Conservation (phyloP, 805 yeast species). For the Sugiyamaella chiloensis region DNA sequence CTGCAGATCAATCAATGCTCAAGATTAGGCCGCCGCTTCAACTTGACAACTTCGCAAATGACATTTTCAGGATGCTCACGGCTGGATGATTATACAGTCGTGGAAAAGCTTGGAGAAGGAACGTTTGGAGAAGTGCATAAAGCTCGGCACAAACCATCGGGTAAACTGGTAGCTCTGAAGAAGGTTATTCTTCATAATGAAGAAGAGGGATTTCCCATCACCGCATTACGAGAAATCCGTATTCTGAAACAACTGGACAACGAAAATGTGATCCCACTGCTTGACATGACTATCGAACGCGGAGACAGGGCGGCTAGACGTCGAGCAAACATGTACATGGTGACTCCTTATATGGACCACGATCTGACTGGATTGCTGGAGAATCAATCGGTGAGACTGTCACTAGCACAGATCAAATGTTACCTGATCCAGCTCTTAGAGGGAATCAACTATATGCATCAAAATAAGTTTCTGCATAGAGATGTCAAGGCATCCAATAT, state of each 20-base stretch:
- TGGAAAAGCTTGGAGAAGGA: conserved; percentile 66
- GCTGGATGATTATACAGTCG: conserved; percentile 31
- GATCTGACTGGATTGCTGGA: conserved; percentile 88
- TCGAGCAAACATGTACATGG: conserved; percentile 65
- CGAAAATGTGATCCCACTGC: conserved; percentile 66
- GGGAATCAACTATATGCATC: conserved; percentile 82
- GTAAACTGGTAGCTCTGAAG: conserved; percentile 77
- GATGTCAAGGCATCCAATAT: conserved; percentile 97
- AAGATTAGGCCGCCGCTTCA: too few relatives aligned
- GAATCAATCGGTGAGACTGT: conserved; percentile 63
- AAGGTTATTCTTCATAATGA: conserved; percentile 74
- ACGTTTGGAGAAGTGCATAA: conserved; percentile 86
- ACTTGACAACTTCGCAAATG: too few relatives aligned
- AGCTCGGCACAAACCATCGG: conserved; percentile 55
- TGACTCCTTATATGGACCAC: conserved; percentile 86
- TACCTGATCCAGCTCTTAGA: conserved; percentile 71
- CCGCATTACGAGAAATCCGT: conserved; percentile 89
- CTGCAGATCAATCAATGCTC: too few relatives aligned
- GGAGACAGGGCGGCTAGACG: conserved; percentile 29
- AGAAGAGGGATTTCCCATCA: conserved; percentile 81
- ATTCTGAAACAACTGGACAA: conserved; percentile 71
- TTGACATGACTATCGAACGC: conserved; percentile 70
- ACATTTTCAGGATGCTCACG: conserved; percentile 30
- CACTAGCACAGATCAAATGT: conserved; percentile 73
- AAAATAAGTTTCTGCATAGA: conserved; percentile 62